phyloP scores from a whole-genome alignment of 495 filamentous ascomycete species.

The Penicillium parvum region DNA sequence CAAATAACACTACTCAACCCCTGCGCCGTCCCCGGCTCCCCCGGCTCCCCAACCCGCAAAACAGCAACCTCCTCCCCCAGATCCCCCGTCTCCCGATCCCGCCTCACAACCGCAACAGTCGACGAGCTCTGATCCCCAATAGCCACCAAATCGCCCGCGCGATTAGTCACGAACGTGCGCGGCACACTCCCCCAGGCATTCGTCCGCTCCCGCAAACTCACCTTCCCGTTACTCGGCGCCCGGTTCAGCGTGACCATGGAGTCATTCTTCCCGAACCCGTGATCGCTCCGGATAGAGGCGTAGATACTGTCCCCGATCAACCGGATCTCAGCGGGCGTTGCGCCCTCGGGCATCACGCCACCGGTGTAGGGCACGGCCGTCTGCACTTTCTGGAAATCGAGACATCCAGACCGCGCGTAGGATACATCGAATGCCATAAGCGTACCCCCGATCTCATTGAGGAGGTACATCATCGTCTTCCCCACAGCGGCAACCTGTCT shows the following conservation, averaged over 20 bases:
- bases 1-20: conserved; percentile 58
- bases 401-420: conserved; percentile 44
- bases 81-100: conserved; percentile 52
- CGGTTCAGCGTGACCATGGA: conserved; percentile 33
- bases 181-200: conserved; percentile 58
- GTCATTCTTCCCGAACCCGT: conserved; percentile 30
- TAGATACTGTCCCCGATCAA: conserved; percentile 26
- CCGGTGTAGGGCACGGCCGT: conserved; percentile 28
- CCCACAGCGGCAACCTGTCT: conserved; percentile 26
- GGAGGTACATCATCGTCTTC: conserved; percentile 52
- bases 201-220: conserved; percentile 46
- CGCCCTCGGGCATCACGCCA: conserved; percentile 24
- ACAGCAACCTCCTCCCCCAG: conserved; percentile 48
- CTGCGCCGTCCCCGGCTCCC: conserved; percentile 35
- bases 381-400: conserved; percentile 36
- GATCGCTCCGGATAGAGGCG: conserved; percentile 43
- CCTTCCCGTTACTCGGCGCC: conserved; percentile 37
- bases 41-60: conserved; percentile 32
- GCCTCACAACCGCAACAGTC: conserved; percentile 55
- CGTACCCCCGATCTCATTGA: conserved; percentile 57
- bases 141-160: conserved; percentile 54
- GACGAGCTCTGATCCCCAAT: conserved; percentile 58
- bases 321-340: conserved; percentile 37
- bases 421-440: conserved; percentile 55
- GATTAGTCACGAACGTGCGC: conserved; percentile 62